Evolutionary conservation across 2,329 filamentous ascomycete genomes (phyloP).

Genomic region (Botrytis tulipae): DNA sequence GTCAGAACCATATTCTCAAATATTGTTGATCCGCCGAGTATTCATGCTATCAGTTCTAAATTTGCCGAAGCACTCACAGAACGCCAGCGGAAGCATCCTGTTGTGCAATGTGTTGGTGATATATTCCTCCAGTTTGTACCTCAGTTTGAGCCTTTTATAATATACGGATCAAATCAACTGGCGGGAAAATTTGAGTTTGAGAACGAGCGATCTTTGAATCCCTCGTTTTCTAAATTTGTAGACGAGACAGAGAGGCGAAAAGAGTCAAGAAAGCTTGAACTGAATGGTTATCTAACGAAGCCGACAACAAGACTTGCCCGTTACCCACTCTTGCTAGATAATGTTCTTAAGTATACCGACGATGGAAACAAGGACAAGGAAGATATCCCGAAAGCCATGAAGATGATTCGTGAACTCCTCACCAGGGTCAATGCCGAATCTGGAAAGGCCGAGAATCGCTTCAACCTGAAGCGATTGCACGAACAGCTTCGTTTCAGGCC

Average conservation of each 20-base stretch:
- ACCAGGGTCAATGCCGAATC: conserved; percentile 90
- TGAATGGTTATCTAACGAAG: conserved; percentile 97
- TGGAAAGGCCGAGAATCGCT: conserved; percentile 95
- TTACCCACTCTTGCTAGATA: conserved; percentile 89
- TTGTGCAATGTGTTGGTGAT: conserved; percentile 87
- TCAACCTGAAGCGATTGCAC: conserved; percentile 89
- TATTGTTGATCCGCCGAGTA: conserved; percentile 76
- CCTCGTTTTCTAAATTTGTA: conserved; percentile 83
- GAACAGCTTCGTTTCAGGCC: conserved; percentile 87
- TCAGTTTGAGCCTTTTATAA: conserved; percentile 92
- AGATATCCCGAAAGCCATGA: conserved; percentile 87
- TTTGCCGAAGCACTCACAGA: conserved; percentile 87
- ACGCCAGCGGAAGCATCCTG: conserved; percentile 83
- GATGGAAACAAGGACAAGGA: conserved; percentile 86
- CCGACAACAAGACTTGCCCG: conserved; percentile 92
- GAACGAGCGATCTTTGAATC: conserved; percentile 85
- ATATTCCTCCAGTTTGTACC: conserved; percentile 92
- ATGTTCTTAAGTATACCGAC: conserved; percentile 87
- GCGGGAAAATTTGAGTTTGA: conserved; percentile 98
- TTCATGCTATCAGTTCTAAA: conserved; percentile 85
- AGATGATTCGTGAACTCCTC: conserved; percentile 81
- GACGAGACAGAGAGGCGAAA: conserved; percentile 95
- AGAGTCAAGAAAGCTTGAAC: conserved; percentile 91
- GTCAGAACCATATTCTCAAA: conserved; percentile 95
- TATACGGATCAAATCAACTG: conserved; percentile 91